phyloP scores from a whole-genome alignment of 2,329 filamentous ascomycete species.

The Trichophyton equinum region DNA sequence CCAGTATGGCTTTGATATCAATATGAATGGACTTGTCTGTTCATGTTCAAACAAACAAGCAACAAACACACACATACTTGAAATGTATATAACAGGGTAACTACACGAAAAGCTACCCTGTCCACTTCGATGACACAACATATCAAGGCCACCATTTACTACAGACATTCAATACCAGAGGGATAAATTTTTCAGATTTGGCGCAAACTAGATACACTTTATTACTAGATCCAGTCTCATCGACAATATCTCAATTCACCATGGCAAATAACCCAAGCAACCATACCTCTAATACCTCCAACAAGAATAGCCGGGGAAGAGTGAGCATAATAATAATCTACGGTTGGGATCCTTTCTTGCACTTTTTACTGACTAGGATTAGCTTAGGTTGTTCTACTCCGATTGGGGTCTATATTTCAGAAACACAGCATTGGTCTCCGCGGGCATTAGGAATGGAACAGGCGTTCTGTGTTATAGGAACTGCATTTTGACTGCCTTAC shows the following conservation, averaged over 20 bases:
- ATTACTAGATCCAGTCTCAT: neutral
- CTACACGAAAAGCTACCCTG: neutral
- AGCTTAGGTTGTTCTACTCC: slow-evolving; percentile 8
- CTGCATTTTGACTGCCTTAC: slow-evolving; percentile 6
- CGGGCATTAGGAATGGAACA: slow-evolving; percentile 9
- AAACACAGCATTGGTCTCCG: neutral
- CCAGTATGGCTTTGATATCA: neutral
- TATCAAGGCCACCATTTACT: neutral
- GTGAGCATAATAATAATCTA: neutral
- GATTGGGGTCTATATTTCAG: slow-evolving; percentile 7
- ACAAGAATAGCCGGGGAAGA: slow-evolving; percentile 5
- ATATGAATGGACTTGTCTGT: neutral
- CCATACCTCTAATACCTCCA: neutral
- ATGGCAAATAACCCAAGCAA: neutral
- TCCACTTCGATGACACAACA: neutral
- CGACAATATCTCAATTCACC: neutral
- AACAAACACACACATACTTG: neutral
- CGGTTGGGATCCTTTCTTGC: neutral
- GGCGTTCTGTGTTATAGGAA: slow-evolving; percentile 12
- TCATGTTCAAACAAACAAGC: neutral
- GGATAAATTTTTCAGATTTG: neutral
- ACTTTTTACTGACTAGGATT: neutral
- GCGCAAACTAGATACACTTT: no score
- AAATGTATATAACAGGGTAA: neutral
- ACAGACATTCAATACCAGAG: neutral